Evolutionary conservation across 2,329 filamentous ascomycete species (phyloP), one percentile per base, ranked within the genome.

Genomic region (Colletotrichum tanaceti): DNA sequence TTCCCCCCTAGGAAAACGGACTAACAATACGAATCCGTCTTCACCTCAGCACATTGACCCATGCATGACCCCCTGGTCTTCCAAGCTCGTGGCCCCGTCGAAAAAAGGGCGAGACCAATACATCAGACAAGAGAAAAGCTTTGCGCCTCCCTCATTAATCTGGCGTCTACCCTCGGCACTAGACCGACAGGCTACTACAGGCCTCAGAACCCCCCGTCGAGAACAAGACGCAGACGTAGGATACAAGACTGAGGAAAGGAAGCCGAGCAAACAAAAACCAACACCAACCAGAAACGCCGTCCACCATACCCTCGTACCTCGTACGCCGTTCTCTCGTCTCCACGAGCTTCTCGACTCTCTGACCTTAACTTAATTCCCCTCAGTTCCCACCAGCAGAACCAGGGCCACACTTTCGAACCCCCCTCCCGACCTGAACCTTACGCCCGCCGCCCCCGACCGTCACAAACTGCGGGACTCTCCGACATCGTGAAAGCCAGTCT

Each of bases 401-500:
- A 53, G 55, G 58, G 39, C 55, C 55, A 46, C 63, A 7, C 50
- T 24, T 58, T 57, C 43, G 53, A 39, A 53, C 52, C 44, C 57
- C 38, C 24, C 52, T 38, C 57, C 38, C 24, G 28, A 32, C 28
- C 28, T 32, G 28, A 32, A 62, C 58, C 43, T 59, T 50, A n/a
- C 44, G 49, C 43, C 62, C 55, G 62, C 46, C 39, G 49, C 13
- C 61, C 58, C 65, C 39, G 41, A 68, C 66, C 39, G 57, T 60
- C 38, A 57, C 62, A 38, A 22, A 32, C 28, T 69, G 66, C 62
- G 62, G 57, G 55, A 41, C 57, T 50, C 20, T 57, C 66, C 50
- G 63, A 66, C 55, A 69, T 69, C 66, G 66, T 69, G 62, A 66
- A 65, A 60, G 57, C 63, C 50, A 24, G 66, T 28, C 43, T 66